Evolutionary conservation across 208 protist species (phyloP), one percentile per base, ranked within the genome.

Genomic region (Crithidia fasciculata): DNA sequence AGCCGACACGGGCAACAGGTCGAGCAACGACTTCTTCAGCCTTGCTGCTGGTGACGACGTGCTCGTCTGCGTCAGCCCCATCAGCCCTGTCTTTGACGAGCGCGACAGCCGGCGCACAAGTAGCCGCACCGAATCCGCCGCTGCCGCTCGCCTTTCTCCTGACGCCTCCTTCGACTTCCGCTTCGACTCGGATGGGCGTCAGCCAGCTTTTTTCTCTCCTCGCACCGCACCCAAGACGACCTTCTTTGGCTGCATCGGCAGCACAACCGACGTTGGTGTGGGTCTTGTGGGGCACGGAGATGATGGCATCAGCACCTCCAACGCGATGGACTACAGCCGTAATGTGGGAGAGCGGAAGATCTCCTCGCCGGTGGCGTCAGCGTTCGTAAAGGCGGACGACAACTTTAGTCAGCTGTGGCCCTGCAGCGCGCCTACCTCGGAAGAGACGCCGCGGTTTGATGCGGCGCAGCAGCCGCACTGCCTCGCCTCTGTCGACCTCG

Each of bases 261-360:
- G 39, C 59, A 47, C 39, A 62, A 43, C 28, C 28, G 28, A 28
- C 28, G 28, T 28, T 28, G 28, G 28, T 28, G 28, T 0, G 1
- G 28, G 28, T 28, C 28, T 28, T 28, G 28, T 28, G 28, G 28
- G 28, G 28, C 28, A 28, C 28, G 28, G 28, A 28, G 59, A 64
- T 2, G 16, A 64, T 41, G 59, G 59, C n/a, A 64, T 64, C 43
- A 64, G 59, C 59, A 57, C 49, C 10, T 68, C 65, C 40, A 52
- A 58, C 52, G 18, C 63, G 12, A 3, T 58, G 4, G 63, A 58
- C 8, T 40, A 69, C 4, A 56, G 63, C 47, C 39, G 47, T 28
- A 69, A 54, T 45, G 45, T 54, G 28, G 28, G 28, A 28, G 28
- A 28, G 28, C 28, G 28, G 28, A 28, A 28, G 28, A 28, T 28